These are phyloP conservation scores for Ilyonectria destructans DNA, from an alignment of 2,329 filamentous ascomycete species.

Conservation along the genomic window DNA sequence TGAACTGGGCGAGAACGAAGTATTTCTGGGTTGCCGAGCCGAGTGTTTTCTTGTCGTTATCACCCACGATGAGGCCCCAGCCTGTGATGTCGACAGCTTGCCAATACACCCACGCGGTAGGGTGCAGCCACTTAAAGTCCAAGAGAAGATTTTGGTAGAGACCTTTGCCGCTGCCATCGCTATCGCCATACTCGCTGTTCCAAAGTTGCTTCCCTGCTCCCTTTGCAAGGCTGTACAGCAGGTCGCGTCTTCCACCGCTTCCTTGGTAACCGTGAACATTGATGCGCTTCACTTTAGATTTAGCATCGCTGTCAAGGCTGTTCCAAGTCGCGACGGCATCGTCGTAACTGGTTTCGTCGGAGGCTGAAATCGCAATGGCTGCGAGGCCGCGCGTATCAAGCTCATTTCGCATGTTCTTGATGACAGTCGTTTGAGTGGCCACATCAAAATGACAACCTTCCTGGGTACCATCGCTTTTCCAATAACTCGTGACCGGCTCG, in stretches of 20 bases:
- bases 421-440: neutral
- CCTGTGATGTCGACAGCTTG: neutral
- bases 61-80: neutral
- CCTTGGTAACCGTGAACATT: neutral
- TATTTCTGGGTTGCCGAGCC: neutral
- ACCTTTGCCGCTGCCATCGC: neutral
- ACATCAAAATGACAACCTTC: neutral
- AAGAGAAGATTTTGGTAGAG: neutral
- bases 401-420: neutral
- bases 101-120: neutral
- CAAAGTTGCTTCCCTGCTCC: neutral
- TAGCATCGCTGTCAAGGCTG: neutral
- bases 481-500: neutral
- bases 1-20: neutral
- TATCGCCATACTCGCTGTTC: neutral
- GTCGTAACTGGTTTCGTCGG: neutral
- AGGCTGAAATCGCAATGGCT: neutral
- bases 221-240: neutral
- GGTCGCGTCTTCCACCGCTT: neutral
- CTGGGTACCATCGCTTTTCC: neutral
- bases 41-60: neutral
- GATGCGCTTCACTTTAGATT: neutral
- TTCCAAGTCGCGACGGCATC: neutral
- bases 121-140: neutral
- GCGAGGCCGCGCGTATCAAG: neutral